Percentiles rank a stretch among this genome's conserved stretches.
Conservation (phyloP, 1,284 basidiomycete genomes). For the Tylopilus sp. region DNA sequence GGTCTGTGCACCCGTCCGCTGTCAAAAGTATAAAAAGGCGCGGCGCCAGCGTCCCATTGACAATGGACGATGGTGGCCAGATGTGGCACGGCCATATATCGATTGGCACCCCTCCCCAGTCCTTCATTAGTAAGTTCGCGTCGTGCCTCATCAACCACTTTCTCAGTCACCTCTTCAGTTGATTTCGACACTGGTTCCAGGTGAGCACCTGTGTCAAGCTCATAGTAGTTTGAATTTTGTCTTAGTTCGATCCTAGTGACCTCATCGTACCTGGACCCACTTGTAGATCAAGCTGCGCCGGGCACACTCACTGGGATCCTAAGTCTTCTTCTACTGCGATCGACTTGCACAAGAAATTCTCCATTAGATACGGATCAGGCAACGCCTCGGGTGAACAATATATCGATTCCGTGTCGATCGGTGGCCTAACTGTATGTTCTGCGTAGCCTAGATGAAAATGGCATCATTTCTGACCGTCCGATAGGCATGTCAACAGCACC, state of each 20-base stretch:
- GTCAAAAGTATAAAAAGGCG: slow-evolving; percentile 4
- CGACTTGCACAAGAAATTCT: slow-evolving; percentile 49
- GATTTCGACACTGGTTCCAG: slow-evolving; percentile 34
- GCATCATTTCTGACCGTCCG: slow-evolving; percentile 5
- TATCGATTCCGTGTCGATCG: slow-evolving; percentile 57
- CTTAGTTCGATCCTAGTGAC: slow-evolving; percentile 7
- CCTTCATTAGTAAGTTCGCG: slow-evolving; percentile 24
- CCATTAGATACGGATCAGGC: slow-evolving; percentile 64
- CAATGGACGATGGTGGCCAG: slow-evolving; percentile 14
- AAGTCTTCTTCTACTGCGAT: slow-evolving; percentile 48
- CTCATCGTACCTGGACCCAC: slow-evolving; percentile 20
- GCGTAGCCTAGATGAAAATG: background rate
- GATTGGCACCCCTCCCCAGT: slow-evolving; percentile 28
- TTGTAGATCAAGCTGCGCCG: slow-evolving; percentile 42
- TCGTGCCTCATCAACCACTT: background rate
- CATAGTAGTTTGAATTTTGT: background rate
- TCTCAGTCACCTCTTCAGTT: slow-evolving; percentile 14
- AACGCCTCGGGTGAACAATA: slow-evolving; percentile 62
- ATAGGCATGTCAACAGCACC: slow-evolving; percentile 39
- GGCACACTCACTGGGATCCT: slow-evolving; percentile 43
- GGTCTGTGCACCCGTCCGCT: slow-evolving; percentile 18
- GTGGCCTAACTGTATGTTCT: slow-evolving; percentile 35
- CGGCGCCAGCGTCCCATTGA: slow-evolving; percentile 16
- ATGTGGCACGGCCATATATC: slow-evolving; percentile 32
- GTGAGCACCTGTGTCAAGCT: background rate